Evolutionary conservation across 768 basidiomycete species (phyloP).

Genomic region (Leccinum boreale): DNA sequence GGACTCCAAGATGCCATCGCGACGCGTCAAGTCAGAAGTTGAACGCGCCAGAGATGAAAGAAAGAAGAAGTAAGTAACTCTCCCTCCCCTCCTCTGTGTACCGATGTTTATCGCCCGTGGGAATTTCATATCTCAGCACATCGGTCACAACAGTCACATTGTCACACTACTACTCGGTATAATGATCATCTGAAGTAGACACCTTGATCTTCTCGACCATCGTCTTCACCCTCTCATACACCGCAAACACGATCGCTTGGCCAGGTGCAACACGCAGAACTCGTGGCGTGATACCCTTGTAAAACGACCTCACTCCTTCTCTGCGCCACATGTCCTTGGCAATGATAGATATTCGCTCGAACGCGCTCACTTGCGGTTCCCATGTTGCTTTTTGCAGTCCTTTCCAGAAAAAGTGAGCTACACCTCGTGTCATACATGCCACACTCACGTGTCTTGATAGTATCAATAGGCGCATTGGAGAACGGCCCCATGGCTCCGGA

Average conservation of each 20-base stretch:
- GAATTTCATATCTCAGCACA: constrained; percentile 32
- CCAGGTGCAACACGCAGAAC: constrained; percentile 96
- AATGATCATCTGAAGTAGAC: constrained; percentile 56
- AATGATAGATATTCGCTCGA: constrained; percentile 76
- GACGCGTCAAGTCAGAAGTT: constrained; percentile 27
- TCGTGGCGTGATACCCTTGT: constrained; percentile 97
- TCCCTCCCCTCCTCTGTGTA: constrained; percentile 24
- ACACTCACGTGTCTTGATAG: constrained; percentile 85
- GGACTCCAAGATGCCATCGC: constrained; percentile 79
- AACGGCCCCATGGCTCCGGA: constrained; percentile 99
- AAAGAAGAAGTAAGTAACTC: constrained; percentile 14
- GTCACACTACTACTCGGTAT: constrained; percentile 50
- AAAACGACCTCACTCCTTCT: constrained; percentile 89
- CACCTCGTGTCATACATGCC: neutral
- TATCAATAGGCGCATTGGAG: constrained; percentile 94
- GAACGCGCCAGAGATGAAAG: constrained; percentile 32
- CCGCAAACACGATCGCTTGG: constrained; percentile 95
- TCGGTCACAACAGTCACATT: constrained; percentile 22
- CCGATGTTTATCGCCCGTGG: constrained; percentile 34
- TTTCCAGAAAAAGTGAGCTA: constrained; percentile 22
- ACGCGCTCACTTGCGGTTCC: constrained; percentile 67
- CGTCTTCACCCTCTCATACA: constrained; percentile 85
- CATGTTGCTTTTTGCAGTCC: constrained; percentile 86
- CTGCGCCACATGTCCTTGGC: constrained; percentile 90
- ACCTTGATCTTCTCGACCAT: constrained; percentile 68